These are phyloP conservation scores for Kandelia obovata DNA, from an alignment of 345 rosid species.

Conservation along the genomic window DNA sequence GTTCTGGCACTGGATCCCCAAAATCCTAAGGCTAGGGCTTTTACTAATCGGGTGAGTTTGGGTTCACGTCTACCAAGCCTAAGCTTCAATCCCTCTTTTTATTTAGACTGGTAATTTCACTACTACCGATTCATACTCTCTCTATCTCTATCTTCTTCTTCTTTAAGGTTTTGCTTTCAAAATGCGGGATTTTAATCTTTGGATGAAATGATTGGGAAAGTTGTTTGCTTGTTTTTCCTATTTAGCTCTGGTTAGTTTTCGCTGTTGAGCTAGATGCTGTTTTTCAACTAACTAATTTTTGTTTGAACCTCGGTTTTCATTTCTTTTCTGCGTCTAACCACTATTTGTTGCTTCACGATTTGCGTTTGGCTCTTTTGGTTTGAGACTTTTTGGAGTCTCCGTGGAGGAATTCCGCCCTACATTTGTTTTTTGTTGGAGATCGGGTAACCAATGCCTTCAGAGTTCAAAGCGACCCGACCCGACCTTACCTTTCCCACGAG, in stretches of 20 bases:
- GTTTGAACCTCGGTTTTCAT: no score
- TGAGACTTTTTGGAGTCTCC: no score
- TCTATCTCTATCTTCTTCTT: not conserved
- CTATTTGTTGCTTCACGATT: no score
- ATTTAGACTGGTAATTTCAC: not conserved
- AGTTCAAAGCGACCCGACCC: no score
- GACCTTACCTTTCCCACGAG: no score
- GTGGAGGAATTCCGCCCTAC: no score
- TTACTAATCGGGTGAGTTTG: not conserved
- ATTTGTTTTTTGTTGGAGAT: no score
- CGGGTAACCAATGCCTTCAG: no score
- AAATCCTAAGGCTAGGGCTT: conserved; percentile 32
- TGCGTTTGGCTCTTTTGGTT: no score
- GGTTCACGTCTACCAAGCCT: not conserved
- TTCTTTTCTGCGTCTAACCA: no score
- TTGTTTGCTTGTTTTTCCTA: not conserved
- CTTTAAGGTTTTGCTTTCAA: conserved; percentile 3
- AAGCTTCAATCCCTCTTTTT: conserved; percentile 4
- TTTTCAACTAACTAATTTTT: no score
- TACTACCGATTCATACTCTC: not conserved
- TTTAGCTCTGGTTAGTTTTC: not conserved
- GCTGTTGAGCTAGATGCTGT: not conserved
- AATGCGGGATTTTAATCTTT: not conserved
- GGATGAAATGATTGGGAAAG: not conserved
- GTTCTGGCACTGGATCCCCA: conserved; percentile 24